A percentile compares a stretch with the other conserved stretches of the same genome.
Evolutionary conservation across 2,329 filamentous ascomycete genomes (phyloP).

Genomic region (Exophiala sp.): DNA sequence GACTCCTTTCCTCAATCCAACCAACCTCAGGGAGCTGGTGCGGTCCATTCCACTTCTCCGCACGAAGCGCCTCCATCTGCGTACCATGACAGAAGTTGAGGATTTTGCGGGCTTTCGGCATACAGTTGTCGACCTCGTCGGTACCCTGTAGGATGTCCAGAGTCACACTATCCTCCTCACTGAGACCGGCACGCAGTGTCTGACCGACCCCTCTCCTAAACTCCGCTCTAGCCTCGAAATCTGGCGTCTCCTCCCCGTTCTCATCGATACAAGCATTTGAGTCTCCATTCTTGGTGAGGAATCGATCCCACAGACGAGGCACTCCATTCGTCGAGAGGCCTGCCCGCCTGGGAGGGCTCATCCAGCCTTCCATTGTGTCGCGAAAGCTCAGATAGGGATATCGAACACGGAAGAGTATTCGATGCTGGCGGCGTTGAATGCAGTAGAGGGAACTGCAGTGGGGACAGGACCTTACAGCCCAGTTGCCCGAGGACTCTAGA

Average conservation of each 20-base stretch:
- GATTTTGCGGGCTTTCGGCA: neutral
- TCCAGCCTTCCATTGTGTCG: no score
- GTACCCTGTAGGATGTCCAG: neutral
- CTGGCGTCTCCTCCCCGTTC: slow-evolving; percentile 40
- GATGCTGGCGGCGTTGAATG: no score
- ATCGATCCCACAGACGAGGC: neutral
- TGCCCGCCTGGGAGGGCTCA: no score
- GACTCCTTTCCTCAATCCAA: slow-evolving; percentile 8
- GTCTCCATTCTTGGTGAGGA: neutral
- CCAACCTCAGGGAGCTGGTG: neutral
- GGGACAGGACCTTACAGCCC: no score
- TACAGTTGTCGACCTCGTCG: neutral
- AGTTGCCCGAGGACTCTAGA: no score
- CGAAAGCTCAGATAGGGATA: no score
- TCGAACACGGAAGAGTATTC: no score
- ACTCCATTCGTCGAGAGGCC: no score
- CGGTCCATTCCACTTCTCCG: neutral
- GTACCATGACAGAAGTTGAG: neutral
- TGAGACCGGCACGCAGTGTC: slow-evolving; percentile 38
- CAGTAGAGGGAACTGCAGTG: no score
- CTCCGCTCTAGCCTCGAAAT: slow-evolving; percentile 48
- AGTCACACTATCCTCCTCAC: neutral
- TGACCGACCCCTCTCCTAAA: slow-evolving; percentile 48
- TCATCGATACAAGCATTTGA: neutral
- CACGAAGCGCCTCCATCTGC: neutral